phyloP scores from a whole-genome alignment of 1,284 basidiomycete species.

The Schizophyllum commune region DNA sequence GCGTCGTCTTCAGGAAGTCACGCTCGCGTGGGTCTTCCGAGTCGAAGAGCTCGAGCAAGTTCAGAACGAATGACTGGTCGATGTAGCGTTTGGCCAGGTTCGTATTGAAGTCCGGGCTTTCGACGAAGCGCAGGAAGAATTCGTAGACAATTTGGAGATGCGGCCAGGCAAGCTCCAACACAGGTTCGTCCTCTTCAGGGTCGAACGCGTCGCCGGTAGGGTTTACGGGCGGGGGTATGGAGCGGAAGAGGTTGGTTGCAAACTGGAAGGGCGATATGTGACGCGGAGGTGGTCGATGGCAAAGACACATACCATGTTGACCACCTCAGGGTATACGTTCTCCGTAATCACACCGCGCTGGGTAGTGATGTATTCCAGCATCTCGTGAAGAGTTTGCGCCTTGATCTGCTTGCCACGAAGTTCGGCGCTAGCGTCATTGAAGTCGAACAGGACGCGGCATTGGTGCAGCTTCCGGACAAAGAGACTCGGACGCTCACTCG shows the following conservation, averaged over 20 bases:
- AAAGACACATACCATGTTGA: conserved; percentile 76
- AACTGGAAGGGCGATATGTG: conserved; percentile 48
- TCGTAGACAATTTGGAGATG: conserved; percentile 99
- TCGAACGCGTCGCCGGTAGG: conserved; percentile 98
- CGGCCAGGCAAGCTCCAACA: conserved; percentile 98
- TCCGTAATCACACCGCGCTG: conserved; percentile 97
- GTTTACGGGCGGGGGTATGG: conserved; percentile 98
- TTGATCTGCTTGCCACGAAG: conserved; percentile 98
- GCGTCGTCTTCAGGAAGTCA: conserved; percentile 98
- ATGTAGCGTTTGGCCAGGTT: conserved; percentile 97
- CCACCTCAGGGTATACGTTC: conserved; percentile 97
- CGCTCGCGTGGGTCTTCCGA: conserved; percentile 98
- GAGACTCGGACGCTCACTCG: conserved; percentile 82
- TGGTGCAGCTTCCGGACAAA: conserved; percentile 96
- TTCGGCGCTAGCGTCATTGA: conserved; percentile 95
- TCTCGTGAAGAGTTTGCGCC: conserved; percentile 94
- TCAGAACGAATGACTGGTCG: conserved; percentile 93
- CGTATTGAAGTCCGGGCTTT: conserved; percentile 97
- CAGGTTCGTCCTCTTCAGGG: conserved; percentile 99
- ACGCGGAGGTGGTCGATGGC: conserved; percentile 2
- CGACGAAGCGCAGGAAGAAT: conserved; percentile 99
- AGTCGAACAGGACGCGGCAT: conserved; percentile 96
- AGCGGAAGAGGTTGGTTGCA: conserved; percentile 95
- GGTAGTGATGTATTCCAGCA: conserved; percentile 98
- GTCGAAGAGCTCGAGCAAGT: conserved; percentile 97